A percentile compares a stretch with the other conserved stretches of the same genome.
phyloP scores from a whole-genome alignment of 2,329 filamentous ascomycete genomes.

The Exophiala lecanii-corni region DNA sequence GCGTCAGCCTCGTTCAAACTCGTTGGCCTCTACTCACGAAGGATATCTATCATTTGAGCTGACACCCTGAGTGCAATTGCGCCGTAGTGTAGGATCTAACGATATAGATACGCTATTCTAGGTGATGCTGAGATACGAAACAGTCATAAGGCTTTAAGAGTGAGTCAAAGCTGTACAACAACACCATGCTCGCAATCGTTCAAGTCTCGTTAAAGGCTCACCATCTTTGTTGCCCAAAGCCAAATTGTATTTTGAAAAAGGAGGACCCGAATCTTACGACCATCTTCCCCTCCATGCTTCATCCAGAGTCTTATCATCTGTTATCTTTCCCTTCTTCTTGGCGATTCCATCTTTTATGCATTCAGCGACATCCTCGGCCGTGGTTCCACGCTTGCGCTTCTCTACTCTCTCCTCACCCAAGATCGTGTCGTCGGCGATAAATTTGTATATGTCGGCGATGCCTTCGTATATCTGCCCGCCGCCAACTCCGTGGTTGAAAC shows the following conservation, averaged over 20 bases:
- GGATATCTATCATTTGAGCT: no score
- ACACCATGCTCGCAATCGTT: no score
- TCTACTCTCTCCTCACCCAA: constrained; percentile 43
- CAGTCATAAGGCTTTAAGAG: no score
- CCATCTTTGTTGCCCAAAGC: no score
- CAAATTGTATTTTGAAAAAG: no score
- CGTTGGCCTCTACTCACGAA: no score
- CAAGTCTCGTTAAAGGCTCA: no score
- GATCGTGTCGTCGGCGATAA: constrained; percentile 46
- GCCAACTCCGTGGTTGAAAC: constrained; percentile 40
- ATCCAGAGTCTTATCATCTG: constrained; percentile 17
- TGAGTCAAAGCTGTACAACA: no score
- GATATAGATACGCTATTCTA: no score
- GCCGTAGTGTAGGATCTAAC: no score
- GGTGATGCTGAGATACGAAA: no score
- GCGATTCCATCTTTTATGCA: constrained; percentile 33
- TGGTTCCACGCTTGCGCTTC: constrained; percentile 37
- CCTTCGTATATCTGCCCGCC: constrained; percentile 21
- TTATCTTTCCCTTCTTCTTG: constrained; percentile 27
- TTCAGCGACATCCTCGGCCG: constrained; percentile 42
- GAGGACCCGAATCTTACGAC: constrained; percentile 11
- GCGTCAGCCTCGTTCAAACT: not conserved
- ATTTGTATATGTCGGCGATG: constrained; percentile 48
- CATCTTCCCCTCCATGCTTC: constrained; percentile 21
- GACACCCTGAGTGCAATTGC: no score